These are phyloP conservation scores for Salix viminalis DNA, from an alignment of 345 rosid species.

Conservation along the genomic window DNA sequence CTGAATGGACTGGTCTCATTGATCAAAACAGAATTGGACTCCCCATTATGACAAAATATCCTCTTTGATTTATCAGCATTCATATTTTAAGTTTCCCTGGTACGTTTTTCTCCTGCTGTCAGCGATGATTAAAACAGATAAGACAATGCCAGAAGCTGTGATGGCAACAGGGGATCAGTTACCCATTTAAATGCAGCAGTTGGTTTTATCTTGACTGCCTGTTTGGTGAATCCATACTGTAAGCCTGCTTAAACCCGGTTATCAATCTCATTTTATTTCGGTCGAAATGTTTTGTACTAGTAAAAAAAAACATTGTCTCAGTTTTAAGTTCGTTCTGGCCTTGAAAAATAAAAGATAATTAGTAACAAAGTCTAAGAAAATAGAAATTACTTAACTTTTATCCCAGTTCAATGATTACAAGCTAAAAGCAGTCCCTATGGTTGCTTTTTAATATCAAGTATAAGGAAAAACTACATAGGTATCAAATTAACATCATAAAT, in stretches of 20 bases:
- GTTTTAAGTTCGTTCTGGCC: too few relatives aligned
- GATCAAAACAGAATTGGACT: conserved; percentile 22
- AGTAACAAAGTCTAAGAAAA: too few relatives aligned
- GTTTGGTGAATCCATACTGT: conserved; percentile 31
- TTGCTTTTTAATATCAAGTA: too few relatives aligned
- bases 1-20: conserved; percentile 33
- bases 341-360: too few relatives aligned
- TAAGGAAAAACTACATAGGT: too few relatives aligned
- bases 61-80: conserved; percentile 26
- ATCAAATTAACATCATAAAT: too few relatives aligned
- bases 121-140: conserved; percentile 33
- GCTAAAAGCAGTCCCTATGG: too few relatives aligned
- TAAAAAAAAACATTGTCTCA: too few relatives aligned
- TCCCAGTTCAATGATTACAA: too few relatives aligned
- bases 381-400: too few relatives aligned
- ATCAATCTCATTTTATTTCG: too few relatives aligned
- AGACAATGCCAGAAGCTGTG: conserved; percentile 23
- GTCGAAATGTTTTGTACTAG: too few relatives aligned
- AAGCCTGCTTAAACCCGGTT: conserved; percentile 32
- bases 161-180: conserved; percentile 25
- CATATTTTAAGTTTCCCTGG: conserved; percentile 22
- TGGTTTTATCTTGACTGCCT: conserved; percentile 37
- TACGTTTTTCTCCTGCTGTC: conserved; percentile 22
- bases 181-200: conserved; percentile 30
- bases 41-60: conserved; percentile 32